These are phyloP conservation scores for Neonectria magnoliae DNA, from an alignment of 2,329 filamentous ascomycete genomes.

Conservation along the genomic window DNA sequence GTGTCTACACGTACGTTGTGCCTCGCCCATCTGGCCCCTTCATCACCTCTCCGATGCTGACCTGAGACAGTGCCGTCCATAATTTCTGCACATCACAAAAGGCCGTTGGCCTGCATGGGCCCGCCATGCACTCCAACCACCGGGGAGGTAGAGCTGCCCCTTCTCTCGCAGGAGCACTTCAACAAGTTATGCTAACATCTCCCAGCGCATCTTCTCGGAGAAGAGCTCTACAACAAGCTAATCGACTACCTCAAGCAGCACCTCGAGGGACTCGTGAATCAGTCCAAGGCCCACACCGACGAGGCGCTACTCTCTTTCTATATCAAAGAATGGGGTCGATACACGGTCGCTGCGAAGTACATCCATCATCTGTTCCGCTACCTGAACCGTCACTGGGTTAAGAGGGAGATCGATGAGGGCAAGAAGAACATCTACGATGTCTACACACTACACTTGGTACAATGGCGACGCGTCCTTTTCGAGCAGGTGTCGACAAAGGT, in stretches of 20 bases:
- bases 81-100: constrained; percentile 99
- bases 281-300: constrained; percentile 84
- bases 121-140: constrained; percentile 53
- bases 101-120: constrained; percentile 70
- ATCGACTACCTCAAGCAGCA: constrained; percentile 86
- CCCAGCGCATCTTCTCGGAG: constrained; percentile 88
- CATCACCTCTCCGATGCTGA: constrained; percentile 47
- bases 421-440: constrained; percentile 99
- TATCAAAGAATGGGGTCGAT: constrained; percentile 95
- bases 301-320: constrained; percentile 93
- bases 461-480: constrained; percentile 95
- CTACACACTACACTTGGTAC: constrained; percentile 94
- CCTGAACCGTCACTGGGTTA: constrained; percentile 98
- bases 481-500: constrained; percentile 84
- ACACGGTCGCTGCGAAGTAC: constrained; percentile 95
- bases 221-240: constrained; percentile 93
- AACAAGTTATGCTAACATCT: constrained; percentile 25
- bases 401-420: constrained; percentile 97
- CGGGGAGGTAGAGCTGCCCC: constrained; percentile 67
- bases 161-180: not conserved
- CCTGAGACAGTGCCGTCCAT: constrained; percentile 77
- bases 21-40: not conserved
- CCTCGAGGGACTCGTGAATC: constrained; percentile 73
- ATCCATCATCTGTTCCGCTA: constrained; percentile 98
- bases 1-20: constrained; percentile 80